These are phyloP conservation scores for Geranium incanum DNA, from an alignment of 441 rosid species.

Conservation along the genomic window DNA sequence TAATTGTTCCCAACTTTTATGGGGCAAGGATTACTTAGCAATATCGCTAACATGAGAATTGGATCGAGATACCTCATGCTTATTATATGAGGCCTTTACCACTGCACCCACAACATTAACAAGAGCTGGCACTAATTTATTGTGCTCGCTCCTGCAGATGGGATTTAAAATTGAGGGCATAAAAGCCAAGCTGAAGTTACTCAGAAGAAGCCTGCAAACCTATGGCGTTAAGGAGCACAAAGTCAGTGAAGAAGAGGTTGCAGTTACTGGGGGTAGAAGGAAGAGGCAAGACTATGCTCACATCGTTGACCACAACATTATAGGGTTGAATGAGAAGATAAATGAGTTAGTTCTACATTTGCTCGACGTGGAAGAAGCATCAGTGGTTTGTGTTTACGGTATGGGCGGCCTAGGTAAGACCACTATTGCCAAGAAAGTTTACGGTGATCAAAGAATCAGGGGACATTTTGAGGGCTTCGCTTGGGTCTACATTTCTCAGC, in stretches of 20 bases:
- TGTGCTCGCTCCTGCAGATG: no score
- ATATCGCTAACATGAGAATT: no score
- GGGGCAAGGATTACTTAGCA: no score
- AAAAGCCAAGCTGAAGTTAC: background rate
- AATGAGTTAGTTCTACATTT: conserved; percentile 23
- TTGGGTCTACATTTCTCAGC: conserved; percentile 32
- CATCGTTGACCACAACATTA: conserved; percentile 23
- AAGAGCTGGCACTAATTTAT: no score
- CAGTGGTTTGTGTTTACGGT: conserved; percentile 27
- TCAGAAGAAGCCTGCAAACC: conserved; percentile 13
- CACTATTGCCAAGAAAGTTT: conserved; percentile 32
- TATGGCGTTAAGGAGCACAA: conserved; percentile 15
- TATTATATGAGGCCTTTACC: no score
- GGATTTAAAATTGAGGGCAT: no score
- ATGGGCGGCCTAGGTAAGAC: conserved; percentile 40
- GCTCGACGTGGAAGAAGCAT: conserved; percentile 16
- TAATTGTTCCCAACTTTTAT: no score
- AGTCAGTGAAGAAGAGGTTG: background rate
- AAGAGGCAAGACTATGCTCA: conserved; percentile 9
- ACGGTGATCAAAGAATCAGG: conserved; percentile 23
- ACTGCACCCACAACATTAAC: no score
- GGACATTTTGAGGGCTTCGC: conserved; percentile 27
- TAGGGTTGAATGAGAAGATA: conserved; percentile 28
- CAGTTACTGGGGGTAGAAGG: conserved; percentile 17
- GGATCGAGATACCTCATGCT: no score